Percentiles rank a stretch among this genome's conserved stretches.
phyloP scores from a whole-genome alignment of 2,329 filamentous ascomycete species.

The Hymenoscyphus scutula region DNA sequence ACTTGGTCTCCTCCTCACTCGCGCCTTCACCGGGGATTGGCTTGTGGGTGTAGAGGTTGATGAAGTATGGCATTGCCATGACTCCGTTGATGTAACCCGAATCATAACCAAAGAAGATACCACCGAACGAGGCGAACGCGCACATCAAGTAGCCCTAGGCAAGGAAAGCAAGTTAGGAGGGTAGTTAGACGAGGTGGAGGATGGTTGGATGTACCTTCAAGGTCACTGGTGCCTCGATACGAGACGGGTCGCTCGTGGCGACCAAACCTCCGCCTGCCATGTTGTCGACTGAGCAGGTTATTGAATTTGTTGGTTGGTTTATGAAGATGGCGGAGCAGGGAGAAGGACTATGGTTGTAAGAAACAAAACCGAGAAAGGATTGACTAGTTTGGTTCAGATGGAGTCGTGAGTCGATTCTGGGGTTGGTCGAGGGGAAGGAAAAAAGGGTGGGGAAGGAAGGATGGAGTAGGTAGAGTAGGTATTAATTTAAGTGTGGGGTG shows the following conservation, averaged over 20 bases:
- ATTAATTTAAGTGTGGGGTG: not conserved
- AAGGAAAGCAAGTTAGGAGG: not conserved
- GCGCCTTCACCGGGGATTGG: conserved; percentile 23
- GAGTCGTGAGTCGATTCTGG: not conserved
- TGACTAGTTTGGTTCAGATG: not conserved
- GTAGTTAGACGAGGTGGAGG: not conserved
- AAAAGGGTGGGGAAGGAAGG: not conserved
- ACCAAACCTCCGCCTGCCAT: conserved; percentile 5
- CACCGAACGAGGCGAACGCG: conserved; percentile 68
- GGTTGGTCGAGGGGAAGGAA: not conserved
- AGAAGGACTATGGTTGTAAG: not conserved
- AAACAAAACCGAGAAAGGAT: not conserved
- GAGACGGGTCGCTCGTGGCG: conserved; percentile 60
- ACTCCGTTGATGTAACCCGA: conserved; percentile 70
- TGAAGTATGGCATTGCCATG: conserved; percentile 46
- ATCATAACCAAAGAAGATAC: conserved; percentile 62
- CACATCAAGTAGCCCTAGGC: conserved; percentile 62
- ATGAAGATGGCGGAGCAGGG: not conserved
- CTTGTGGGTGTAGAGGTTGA: conserved; percentile 27
- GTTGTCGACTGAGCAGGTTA: not conserved
- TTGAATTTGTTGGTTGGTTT: not conserved
- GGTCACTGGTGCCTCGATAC: conserved; percentile 67
- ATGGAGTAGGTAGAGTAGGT: not conserved
- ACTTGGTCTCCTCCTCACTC: conserved; percentile 13
- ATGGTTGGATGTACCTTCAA: conserved; percentile 42